Conservation (phyloP, 768 basidiomycete species). For the Mycena alexandri region DNA sequence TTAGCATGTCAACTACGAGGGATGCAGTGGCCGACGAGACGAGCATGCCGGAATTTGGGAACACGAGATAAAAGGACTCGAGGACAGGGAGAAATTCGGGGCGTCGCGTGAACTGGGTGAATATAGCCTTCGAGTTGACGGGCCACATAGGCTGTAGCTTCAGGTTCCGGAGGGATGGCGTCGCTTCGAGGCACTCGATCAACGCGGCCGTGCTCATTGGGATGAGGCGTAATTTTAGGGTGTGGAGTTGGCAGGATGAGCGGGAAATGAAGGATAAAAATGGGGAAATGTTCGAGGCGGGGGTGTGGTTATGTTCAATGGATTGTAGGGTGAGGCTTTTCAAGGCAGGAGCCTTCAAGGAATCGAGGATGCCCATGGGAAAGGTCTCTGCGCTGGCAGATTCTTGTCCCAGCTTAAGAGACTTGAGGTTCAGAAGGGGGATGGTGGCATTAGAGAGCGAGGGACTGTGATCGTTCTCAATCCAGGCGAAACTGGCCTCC, state of each 20-base stretch:
- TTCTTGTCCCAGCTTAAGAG: neutral
- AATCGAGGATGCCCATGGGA: neutral
- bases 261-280: neutral
- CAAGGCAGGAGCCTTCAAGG: neutral
- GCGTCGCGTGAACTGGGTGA: neutral
- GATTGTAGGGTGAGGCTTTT: neutral
- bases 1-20: too few relatives aligned
- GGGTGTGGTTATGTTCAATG: too few relatives aligned
- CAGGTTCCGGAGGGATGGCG: slow-evolving; percentile 1
- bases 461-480: neutral
- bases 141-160: neutral
- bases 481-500: neutral
- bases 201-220: neutral
- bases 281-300: neutral
- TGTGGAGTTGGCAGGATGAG: neutral
- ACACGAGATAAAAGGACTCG: too few relatives aligned
- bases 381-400: too few relatives aligned
- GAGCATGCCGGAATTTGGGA: too few relatives aligned
- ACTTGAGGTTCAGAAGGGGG: neutral
- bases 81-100: too few relatives aligned
- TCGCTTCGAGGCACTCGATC: neutral
- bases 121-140: neutral
- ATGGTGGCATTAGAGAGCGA: neutral
- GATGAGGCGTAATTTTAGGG: neutral
- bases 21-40: too few relatives aligned